phyloP scores from a whole-genome alignment of 2,329 filamentous ascomycete genomes.

The Lasiodiplodia theobromae region DNA sequence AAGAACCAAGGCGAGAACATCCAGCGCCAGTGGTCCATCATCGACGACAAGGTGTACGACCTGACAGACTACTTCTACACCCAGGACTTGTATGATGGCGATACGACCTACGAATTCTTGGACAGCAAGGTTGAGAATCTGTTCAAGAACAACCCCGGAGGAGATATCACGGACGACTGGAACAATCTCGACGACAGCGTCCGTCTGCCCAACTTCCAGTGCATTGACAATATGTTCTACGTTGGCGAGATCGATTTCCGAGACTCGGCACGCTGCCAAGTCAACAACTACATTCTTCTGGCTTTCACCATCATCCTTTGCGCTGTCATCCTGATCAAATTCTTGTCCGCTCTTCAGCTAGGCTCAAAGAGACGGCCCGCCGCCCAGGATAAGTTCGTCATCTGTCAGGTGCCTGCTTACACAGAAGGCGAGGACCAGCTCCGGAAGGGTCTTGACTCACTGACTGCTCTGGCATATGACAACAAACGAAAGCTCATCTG shows the following conservation, averaged over 20 bases:
- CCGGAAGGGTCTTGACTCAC: slow-evolving; percentile 88
- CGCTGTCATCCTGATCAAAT: slow-evolving; percentile 82
- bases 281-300: slow-evolving; percentile 90
- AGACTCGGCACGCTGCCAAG: slow-evolving; percentile 74
- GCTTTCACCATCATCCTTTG: slow-evolving; percentile 87
- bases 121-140: slow-evolving; percentile 71
- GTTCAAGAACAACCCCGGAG: slow-evolving; percentile 78
- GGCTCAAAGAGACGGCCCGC: slow-evolving; percentile 88
- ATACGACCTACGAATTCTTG: slow-evolving; percentile 72
- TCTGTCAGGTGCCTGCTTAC: slow-evolving; percentile 96
- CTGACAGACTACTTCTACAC: slow-evolving; percentile 92
- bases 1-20: slow-evolving; percentile 69
- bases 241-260: slow-evolving; percentile 87
- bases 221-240: slow-evolving; percentile 84
- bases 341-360: slow-evolving; percentile 90
- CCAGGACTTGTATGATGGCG: slow-evolving; percentile 63
- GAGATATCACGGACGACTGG: slow-evolving; percentile 75
- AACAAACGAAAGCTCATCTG: slow-evolving; percentile 98
- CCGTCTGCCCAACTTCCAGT: slow-evolving; percentile 76
- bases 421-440: slow-evolving; percentile 97
- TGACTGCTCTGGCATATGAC: slow-evolving; percentile 94
- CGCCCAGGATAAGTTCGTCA: slow-evolving; percentile 97
- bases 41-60: slow-evolving; percentile 82
- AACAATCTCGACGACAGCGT: slow-evolving; percentile 60
- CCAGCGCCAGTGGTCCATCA: slow-evolving; percentile 79